Conservation (phyloP, 2,329 filamentous ascomycete species). For the Keithomyces neogunnii region DNA sequence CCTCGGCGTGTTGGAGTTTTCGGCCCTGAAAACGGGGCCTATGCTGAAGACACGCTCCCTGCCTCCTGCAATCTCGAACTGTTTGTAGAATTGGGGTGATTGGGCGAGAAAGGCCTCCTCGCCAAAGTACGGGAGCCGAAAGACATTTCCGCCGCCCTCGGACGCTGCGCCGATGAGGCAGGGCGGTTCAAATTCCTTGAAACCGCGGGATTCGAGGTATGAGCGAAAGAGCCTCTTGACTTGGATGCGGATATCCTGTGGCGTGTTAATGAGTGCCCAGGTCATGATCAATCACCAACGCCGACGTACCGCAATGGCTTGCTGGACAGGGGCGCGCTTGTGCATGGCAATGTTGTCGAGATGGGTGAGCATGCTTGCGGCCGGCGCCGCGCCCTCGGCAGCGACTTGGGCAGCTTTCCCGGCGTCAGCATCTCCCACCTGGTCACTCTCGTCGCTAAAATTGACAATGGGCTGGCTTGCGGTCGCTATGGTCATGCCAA, state of each 20-base stretch:
- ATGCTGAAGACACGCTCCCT: conserved; percentile 72
- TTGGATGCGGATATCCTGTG: conserved; percentile 34
- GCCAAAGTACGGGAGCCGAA: conserved; percentile 83
- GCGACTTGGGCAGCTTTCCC: not conserved
- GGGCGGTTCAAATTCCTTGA: conserved; percentile 80
- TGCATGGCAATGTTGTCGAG: conserved; percentile 91
- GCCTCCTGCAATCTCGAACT: conserved; percentile 73
- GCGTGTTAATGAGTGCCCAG: not conserved
- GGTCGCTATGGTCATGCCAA: conserved; percentile 49
- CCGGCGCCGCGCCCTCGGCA: conserved; percentile 44
- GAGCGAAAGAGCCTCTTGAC: conserved; percentile 62
- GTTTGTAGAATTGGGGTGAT: conserved; percentile 81
- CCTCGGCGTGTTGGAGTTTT: conserved; percentile 74
- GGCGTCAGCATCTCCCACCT: not conserved
- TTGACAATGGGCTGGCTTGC: conserved; percentile 48
- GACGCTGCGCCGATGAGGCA: conserved; percentile 84
- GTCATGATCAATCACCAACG: not conserved
- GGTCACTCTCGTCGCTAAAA: conserved; percentile 43
- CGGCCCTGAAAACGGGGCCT: conserved; percentile 76
- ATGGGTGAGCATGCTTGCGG: conserved; percentile 74
- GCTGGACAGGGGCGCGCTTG: conserved; percentile 82
- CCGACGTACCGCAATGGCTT: conserved; percentile 56
- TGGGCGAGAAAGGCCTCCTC: conserved; percentile 73
- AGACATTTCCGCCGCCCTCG: conserved; percentile 89
- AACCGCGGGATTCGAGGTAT: conserved; percentile 67